Evolutionary conservation across 306 rosid species (phyloP).

Genomic region (Pachyrhizus erosus): DNA sequence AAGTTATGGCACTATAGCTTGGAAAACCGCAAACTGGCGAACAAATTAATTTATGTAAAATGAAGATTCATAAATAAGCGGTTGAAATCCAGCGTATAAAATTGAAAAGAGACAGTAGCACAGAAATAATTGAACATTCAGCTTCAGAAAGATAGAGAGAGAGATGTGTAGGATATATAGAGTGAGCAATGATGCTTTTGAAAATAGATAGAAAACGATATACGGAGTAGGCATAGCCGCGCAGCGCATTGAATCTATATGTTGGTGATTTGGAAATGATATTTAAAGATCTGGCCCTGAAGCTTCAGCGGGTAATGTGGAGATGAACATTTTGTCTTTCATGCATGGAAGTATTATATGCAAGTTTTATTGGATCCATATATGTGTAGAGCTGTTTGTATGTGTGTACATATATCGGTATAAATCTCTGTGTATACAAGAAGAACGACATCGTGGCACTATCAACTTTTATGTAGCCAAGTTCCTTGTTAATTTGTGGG

Average conservation of each 20-base stretch:
- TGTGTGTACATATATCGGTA: not conserved
- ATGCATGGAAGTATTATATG: constrained; percentile 37
- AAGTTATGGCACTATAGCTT: not conserved
- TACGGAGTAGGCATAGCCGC: not conserved
- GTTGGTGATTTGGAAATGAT: constrained; percentile 43
- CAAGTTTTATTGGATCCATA: constrained; percentile 28
- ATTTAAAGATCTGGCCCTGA: constrained; percentile 53
- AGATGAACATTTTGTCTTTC: constrained; percentile 62
- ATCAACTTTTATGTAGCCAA: constrained; percentile 17
- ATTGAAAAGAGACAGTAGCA: not conserved
- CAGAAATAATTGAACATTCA: constrained; percentile 22
- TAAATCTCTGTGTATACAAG: constrained; percentile 19
- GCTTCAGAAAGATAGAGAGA: not conserved
- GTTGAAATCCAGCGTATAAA: not conserved
- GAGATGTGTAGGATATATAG: not conserved
- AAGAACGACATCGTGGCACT: constrained; percentile 25
- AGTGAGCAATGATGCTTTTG: not conserved
- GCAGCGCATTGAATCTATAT: constrained; percentile 17
- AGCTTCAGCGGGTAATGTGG: constrained; percentile 47
- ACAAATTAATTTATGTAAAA: not conserved
- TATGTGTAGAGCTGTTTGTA: not conserved
- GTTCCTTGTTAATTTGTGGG: constrained; percentile 27
- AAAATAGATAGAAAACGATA: constrained; percentile 34
- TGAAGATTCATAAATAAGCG: not conserved
- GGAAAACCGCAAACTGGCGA: not conserved